These are phyloP conservation scores for Termitomyces sp. DNA, from an alignment of 1,284 basidiomycete species.

Conservation along the genomic window DNA sequence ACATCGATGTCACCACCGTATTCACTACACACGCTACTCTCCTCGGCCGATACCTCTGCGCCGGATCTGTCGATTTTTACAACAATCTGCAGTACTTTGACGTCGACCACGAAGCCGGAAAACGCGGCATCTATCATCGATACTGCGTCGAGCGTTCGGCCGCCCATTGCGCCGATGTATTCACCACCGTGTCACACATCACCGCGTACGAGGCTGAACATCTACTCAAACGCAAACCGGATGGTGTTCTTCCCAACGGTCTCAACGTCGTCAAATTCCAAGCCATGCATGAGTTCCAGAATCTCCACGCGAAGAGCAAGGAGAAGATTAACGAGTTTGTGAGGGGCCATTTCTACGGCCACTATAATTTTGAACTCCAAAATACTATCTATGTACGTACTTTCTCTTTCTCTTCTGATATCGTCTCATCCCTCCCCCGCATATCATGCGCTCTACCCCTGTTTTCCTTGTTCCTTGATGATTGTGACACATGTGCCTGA, in stretches of 20 bases:
- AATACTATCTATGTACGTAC: slow-evolving; percentile 86
- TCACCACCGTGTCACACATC: slow-evolving; percentile 97
- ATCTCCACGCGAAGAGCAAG: slow-evolving; percentile 88
- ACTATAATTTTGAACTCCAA: slow-evolving; percentile 93
- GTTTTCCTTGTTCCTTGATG: not conserved
- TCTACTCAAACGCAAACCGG: slow-evolving; percentile 94
- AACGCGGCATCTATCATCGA: slow-evolving; percentile 87
- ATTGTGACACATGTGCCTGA: not conserved
- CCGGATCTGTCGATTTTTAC: slow-evolving; percentile 97
- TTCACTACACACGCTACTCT: slow-evolving; percentile 99
- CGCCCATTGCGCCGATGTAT: slow-evolving; percentile 94
- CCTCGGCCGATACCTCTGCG: slow-evolving; percentile 95
- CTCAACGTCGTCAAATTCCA: slow-evolving; percentile 98
- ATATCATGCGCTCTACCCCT: not conserved
- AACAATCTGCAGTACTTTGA: slow-evolving; percentile 99
- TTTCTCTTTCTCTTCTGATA: not conserved
- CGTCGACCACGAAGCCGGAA: slow-evolving; percentile 98
- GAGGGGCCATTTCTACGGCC: slow-evolving; percentile 96
- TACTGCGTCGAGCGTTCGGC: slow-evolving; percentile 97
- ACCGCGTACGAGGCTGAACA: slow-evolving; percentile 98
- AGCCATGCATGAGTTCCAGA: slow-evolving; percentile 81
- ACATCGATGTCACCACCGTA: slow-evolving; percentile 96
- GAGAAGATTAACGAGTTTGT: slow-evolving; percentile 98
- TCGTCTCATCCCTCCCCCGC: not conserved
- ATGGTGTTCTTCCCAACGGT: slow-evolving; percentile 97